Conservation (phyloP, 75 land plant genomes). For the Adiantum capillusveneris region DNA sequence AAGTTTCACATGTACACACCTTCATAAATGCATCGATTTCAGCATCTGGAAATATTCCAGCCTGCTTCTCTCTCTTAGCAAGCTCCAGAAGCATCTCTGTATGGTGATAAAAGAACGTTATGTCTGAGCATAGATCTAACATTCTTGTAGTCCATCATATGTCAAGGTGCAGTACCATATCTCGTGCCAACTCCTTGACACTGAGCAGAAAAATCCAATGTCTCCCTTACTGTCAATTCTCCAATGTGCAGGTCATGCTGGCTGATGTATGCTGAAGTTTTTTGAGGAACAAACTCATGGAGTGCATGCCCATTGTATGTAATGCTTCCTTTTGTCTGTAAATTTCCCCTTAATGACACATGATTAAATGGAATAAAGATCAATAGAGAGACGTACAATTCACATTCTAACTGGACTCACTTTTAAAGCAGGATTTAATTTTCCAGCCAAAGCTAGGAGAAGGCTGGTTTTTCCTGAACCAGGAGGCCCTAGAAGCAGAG, state of each 20-base stretch:
- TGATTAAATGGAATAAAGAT: no score
- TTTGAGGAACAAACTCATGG: constrained; percentile 21
- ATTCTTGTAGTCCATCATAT: neutral
- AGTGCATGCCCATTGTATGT: constrained; percentile 18
- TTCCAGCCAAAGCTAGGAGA: constrained; percentile 19
- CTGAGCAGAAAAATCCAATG: constrained; percentile 21
- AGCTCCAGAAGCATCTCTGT: constrained; percentile 28
- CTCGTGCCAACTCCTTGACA: constrained; percentile 25
- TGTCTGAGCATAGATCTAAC: neutral
- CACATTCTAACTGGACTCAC: neutral
- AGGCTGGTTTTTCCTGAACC: constrained; percentile 20
- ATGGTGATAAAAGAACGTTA: neutral
- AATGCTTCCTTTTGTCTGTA: constrained; percentile 45
- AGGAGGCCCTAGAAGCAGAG: constrained; percentile 20
- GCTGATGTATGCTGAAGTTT: constrained; percentile 20
- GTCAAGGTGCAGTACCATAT: no score
- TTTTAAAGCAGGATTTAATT: constrained; percentile 3
- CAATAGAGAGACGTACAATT: no score
- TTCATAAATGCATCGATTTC: constrained; percentile 43
- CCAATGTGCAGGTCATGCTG: constrained; percentile 18
- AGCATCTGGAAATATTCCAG: constrained; percentile 34
- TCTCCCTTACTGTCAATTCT: constrained; percentile 22
- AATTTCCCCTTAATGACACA: neutral
- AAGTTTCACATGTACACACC: no score
- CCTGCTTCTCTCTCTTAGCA: constrained; percentile 28